These are phyloP conservation scores for Ogataea thermomethanolica DNA, from an alignment of 805 yeast species.

Conservation along the genomic window DNA sequence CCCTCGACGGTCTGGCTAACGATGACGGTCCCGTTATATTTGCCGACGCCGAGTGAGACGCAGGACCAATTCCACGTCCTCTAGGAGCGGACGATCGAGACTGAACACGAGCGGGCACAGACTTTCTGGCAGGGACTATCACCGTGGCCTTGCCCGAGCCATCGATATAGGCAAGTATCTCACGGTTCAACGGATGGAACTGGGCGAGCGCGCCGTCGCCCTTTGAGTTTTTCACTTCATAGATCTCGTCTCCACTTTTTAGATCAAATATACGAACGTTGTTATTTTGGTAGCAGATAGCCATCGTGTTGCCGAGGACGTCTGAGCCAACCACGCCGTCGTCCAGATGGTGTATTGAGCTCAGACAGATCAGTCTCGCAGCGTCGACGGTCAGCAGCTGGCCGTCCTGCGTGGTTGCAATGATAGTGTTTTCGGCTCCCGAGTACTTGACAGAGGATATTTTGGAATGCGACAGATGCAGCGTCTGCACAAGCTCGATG, in stretches of 20 bases:
- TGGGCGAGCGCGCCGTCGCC: slow-evolving; percentile 14
- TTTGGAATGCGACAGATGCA: slow-evolving; percentile 32
- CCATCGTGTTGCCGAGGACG: slow-evolving; percentile 32
- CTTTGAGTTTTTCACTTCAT: slow-evolving; percentile 27
- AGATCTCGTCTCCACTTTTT: slow-evolving; percentile 25
- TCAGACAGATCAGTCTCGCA: slow-evolving; percentile 31
- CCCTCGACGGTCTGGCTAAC: background rate
- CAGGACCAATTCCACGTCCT: background rate
- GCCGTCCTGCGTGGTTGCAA: slow-evolving; percentile 46
- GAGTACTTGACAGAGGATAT: slow-evolving; percentile 38
- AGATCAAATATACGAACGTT: slow-evolving; percentile 36
- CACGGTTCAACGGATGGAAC: slow-evolving; percentile 19
- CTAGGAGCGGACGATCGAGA: slow-evolving; percentile 1
- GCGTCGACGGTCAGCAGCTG: slow-evolving; percentile 41
- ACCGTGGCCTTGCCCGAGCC: slow-evolving; percentile 16
- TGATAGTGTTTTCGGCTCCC: slow-evolving; percentile 38
- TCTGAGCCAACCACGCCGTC: slow-evolving; percentile 40
- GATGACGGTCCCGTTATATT: background rate
- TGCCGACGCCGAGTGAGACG: too few species aligned
- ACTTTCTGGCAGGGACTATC: slow-evolving; percentile 11
- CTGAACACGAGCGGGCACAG: slow-evolving; percentile 1
- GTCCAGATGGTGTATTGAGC: slow-evolving; percentile 35
- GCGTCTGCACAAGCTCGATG: slow-evolving; percentile 11
- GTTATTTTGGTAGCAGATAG: slow-evolving; percentile 38
- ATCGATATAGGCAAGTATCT: slow-evolving; percentile 21